Base-by-base conservation (phyloP, 2,329 filamentous ascomycete species). In the Sclerotiophoma versabilis region DNA sequence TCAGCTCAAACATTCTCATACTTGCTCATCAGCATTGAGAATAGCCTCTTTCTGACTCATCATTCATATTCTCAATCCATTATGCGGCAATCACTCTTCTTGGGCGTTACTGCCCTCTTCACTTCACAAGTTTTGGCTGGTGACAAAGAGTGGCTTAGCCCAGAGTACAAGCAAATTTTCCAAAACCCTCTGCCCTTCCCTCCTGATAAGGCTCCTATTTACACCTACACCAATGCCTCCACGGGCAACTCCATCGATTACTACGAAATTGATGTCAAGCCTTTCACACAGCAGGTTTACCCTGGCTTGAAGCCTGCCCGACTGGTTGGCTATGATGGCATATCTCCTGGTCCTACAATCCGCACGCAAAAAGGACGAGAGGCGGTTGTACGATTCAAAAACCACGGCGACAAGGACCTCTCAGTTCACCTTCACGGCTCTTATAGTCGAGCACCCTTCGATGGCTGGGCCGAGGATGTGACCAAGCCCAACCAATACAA, bases 401-500 rank as follows among this genome's bases (percentile, higher is more conserved):
- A 86, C 68, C 77, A 80, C n/a, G 78, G 76, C 3, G 66, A 71
- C 10, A 68, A 71, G 8, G 75, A 77, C n/a, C 78, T 77, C 36
- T 79, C 80, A 2, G 79, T 84, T 15, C 83, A 85, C 70, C 75
- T 85, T 22, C 83, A 85, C 60, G 83, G 83, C 2, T 84, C 80
- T 2, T 81, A 78, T 37, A 68, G 64, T 38, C 71, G 77, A 42
- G 72, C 79, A 12, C 75, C 78, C 3, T 81, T 79, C 43, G 81
- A 83, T 63, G 82, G 83, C 0, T 85, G 82, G 82, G 83, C 83
- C 3, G 79, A 81, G 45, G 84, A 86, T 59, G 70, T 77, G 7
- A 83, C 81, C 3, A 60, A 74, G 4, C 75, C 76, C 0, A 81
- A 81, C 0, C 71, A 86, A 61, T 84, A 80, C 70, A 86, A 87